Evolutionary conservation across 2,329 filamentous ascomycete species (phyloP), one percentile per base, ranked within the genome.

Genomic region (Canariomyces notabilis): DNA sequence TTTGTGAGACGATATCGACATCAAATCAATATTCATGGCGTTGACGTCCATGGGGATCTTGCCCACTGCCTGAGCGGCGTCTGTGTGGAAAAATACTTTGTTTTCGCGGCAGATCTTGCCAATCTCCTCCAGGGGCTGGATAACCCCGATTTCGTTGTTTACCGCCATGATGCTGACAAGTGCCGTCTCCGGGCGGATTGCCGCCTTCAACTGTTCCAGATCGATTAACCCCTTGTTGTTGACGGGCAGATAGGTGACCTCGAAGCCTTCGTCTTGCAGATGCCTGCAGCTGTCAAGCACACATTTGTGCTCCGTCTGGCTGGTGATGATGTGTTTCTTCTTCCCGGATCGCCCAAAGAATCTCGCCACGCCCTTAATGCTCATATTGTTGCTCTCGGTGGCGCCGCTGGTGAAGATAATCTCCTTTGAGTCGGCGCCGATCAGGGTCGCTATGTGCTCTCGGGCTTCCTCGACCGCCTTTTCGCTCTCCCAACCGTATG

Each of bases 301-400:
- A 68, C 93, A 98, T 73, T 98, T 98, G 76, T 98, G 93, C 70
- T 98, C 93, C 0, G 93, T 98, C 72, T 97, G 93, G 32, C 83
- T 89, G 19, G 93, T 98, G 67, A 98, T 89, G 62, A 98, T 91
- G 68, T 98, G 93, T 72, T 87, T 95, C 82, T 97, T 97, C 80
- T 96, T 96, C 59, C 89, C 90, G 2, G 81, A 83, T 48, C 88
- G 82, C 56, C 89, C 89, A 65, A 96, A 96, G 71, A 98, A 98
- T 53, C 91, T 80, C 16, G 93, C 90, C 7, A 98, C 91, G 54
- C 93, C 93, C 72, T 98, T 98, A 72, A 98, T 89, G 68, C 89
- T 95, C 93, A 98, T 98, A 62, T 98, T 98, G 71, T 98, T 98
- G 64, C 89, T 96, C 73, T 98, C 93, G 0, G 93, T 98, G 14